Base-by-base conservation (phyloP, 176 grass and related monocot genomes). In the Pontederia crassipes region DNA sequence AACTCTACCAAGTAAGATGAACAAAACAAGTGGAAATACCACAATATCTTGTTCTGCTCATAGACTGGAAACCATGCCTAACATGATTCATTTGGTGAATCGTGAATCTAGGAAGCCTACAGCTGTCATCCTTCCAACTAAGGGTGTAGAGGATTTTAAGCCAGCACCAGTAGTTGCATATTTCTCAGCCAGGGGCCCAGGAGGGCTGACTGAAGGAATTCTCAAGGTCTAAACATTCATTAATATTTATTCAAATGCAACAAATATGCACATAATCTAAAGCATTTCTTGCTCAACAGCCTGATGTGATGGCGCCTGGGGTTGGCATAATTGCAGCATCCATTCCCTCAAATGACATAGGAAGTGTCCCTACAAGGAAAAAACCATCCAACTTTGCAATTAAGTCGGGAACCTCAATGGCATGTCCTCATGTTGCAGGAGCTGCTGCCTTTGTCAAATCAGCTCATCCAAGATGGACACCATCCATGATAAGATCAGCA, bases 401-500 rank as follows among this genome's bases (percentile, higher is more conserved):
- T 63, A 88, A 83, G 68, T 91, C 93, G 7, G 93, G 93, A 46
- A 97, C 93, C 17, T 97, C 93, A 2, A 97, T 91, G 93, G 86
- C 93, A 10, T 97, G 93, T 76, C 93, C 93, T 70, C 93, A 97
- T 74, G 84, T 97, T 61, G 87, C 81, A 15, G 93, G 93, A 9
- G 81, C 76, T 12, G 81, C 76, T 49, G 93, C 93, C 66, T 97
- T 91, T 72, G 67, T 97, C 17, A 97, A 83, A 72, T 78, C 93
- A 5, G 87, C 84, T 27, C 87, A 91, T 73, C 76, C 84, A 12
- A 81, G 70, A 61, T 97, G 93, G 87, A 79, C 93, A 40, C 84
- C 93, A 47, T 91, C 93, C 59, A 97, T 97, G 93, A 71, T 97
- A 66, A 72, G 87, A 76, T 97, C 93, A 46, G 93, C 93, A 57